Base-by-base conservation (phyloP, 495 filamentous ascomycete genomes). In the Penicillium verhagenii region DNA sequence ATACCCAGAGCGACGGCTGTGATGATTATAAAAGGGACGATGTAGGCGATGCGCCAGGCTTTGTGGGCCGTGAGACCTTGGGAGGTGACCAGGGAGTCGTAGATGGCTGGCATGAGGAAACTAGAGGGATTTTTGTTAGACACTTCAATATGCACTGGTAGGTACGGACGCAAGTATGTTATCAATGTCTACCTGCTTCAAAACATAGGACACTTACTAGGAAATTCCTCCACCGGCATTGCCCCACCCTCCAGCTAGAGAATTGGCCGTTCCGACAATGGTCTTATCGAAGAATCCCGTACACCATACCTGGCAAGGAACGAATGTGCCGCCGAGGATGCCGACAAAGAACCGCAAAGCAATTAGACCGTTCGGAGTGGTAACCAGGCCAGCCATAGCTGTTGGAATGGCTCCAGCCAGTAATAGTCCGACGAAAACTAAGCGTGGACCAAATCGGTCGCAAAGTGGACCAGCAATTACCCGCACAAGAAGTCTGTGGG, bases 281-380 rank as follows among this genome's bases (percentile, higher is more conserved):
- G 90, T 95, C 77, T 96, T 96, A 75, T 97, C 93, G 63, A 94
- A 96, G 77, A 93, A 97, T 2, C 88, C 92, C 0, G 93, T 96
- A 25, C 87, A 89, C 92, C 93, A 97, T 7, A 97, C 93, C 60
- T 96, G 93, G 69, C 93, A 97, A 2, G 93, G 93, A 3, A 97
- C 92, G 57, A 97, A 97, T 5, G 82, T 82, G 1, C 88, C 93
- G 26, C 93, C 93, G 1, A 97, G 80, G 51, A 97, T 96, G 31
- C 93, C 93, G 50, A 97, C 81, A 72, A 97, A 97, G 76, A 97
- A 96, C 28, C 93, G 86, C 48, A 92, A 75, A 13, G 86, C 79
- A 48, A 92, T 83, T 21, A 97, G 79, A 0, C 92, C 89, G 1
- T 76, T 70, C 0, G 86, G 84, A 47, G 77, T 83, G 38, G 80